Evolutionary conservation across 2,329 filamentous ascomycete species (phyloP).

Genomic region (Xylaria sp.): DNA sequence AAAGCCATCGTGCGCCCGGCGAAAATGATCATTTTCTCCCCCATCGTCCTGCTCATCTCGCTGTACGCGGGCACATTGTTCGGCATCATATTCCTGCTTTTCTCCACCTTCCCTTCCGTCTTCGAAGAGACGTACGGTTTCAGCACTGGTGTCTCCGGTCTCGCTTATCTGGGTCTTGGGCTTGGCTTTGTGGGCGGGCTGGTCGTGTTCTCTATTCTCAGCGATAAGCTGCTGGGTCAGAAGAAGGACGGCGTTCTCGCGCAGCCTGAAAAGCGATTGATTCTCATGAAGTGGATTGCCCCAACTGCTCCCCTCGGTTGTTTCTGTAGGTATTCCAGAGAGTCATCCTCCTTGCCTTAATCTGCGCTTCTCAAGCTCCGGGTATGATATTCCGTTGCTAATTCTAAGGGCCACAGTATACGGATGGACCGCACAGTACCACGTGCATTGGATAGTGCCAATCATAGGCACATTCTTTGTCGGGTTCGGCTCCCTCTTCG

Average conservation of each 20-base stretch:
- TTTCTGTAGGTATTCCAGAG: conserved; percentile 22
- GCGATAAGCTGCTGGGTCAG: conserved; percentile 29
- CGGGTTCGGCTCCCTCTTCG: conserved; percentile 30
- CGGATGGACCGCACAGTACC: conserved; percentile 34
- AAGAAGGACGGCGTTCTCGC: conserved; percentile 11
- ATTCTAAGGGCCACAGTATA: conserved; percentile 16
- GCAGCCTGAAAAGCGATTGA: conserved; percentile 30
- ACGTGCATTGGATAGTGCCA: conserved; percentile 34
- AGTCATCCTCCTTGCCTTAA: neutral
- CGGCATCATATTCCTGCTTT: conserved; percentile 32
- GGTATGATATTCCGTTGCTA: neutral
- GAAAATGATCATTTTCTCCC: conserved; percentile 34
- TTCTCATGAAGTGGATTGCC: conserved; percentile 36
- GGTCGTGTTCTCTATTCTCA: conserved; percentile 28
- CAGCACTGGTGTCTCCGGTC: conserved; percentile 21
- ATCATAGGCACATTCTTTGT: conserved; percentile 35
- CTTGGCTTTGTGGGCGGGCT: conserved; percentile 25
- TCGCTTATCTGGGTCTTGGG: conserved; percentile 31
- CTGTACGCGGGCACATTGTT: conserved; percentile 26
- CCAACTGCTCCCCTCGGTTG: conserved; percentile 28
- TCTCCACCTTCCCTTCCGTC: conserved; percentile 30
- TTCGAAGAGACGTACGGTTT: conserved; percentile 31
- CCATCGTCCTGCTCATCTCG: conserved; percentile 32
- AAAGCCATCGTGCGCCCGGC: conserved; percentile 30
- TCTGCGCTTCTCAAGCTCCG: no score